Base-by-base conservation (phyloP, 2,329 filamentous ascomycete genomes). In the Aspergillus aculeatinus region DNA sequence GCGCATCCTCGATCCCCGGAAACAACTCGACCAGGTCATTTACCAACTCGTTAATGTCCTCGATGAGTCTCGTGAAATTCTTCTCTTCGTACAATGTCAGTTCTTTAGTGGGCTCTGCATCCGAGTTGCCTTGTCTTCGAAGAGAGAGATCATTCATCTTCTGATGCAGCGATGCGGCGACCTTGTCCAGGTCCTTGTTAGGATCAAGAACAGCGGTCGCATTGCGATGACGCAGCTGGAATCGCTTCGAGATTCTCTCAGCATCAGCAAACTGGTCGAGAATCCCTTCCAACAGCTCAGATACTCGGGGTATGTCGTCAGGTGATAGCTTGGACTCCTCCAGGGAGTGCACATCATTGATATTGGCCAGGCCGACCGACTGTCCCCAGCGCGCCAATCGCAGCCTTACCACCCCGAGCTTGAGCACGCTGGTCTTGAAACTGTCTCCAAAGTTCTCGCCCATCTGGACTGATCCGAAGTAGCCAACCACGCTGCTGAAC, bases 361-460 rank as follows among this genome's bases (percentile, higher is more conserved):
- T 16, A 10, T 59, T 59, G 35, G 57, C 44, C 5, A 59, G 27
- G 23, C 57, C 51, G 21, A 59, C 44, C 5, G 57, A 54, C n/a
- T 54, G 44, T 1, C 57, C 51, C 57, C 57, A 59, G 12, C 57
- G 51, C 16, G 57, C 39, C 19, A 59, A 31, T 21, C 57, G 57
- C 9, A 59, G 57, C 14, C 44, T 19, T 11, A 54, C 39, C 21
- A 59, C 57, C 23, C 54, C 57, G 12, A 59, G 29, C 31, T 59
- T 59, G 14, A 59, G 21, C 42, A 59, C 16, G 19, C 51, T 59
- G 5, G 51, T 51, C 29, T 55, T 25, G 19, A 59, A 49, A 29
- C 21, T 48, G 11, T 35, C n/a, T 3, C 51, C 44, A 39, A 59
- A 54, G 14, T 50, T 59, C 7, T 14, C 42, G 9, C 57, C 51